A percentile compares a stretch with the other conserved stretches of the same genome.
phyloP scores from a whole-genome alignment of 2,329 filamentous ascomycete species.

The Talaromyces sp. region DNA sequence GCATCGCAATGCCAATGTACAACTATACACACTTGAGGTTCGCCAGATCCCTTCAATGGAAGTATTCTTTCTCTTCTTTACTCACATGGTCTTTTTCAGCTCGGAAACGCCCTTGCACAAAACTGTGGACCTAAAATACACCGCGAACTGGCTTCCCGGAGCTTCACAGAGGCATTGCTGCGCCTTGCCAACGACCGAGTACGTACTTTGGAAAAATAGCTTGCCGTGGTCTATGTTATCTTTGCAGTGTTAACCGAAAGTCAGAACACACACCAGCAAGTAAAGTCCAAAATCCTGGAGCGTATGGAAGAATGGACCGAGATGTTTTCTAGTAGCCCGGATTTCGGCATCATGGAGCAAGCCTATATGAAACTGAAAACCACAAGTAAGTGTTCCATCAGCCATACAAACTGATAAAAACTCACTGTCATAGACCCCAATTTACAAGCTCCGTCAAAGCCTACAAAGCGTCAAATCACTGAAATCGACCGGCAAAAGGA shows the following conservation, averaged over 20 bases:
- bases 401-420: too few species aligned
- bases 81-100: conserved; percentile 39
- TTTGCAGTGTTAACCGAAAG: not conserved
- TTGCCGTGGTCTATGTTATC: not conserved
- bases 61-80: not conserved
- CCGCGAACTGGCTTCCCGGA: conserved; percentile 81
- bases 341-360: conserved; percentile 95
- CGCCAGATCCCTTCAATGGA: conserved; percentile 10
- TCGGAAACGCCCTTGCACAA: conserved; percentile 84
- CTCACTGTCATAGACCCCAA: conserved; percentile 65
- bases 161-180: conserved; percentile 89
- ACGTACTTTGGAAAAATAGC: conserved; percentile 14
- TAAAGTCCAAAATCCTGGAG: conserved; percentile 95
- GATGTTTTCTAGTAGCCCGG: conserved; percentile 84
- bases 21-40: conserved; percentile 88
- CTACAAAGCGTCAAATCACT: conserved; percentile 86
- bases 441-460: conserved; percentile 84
- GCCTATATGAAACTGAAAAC: conserved; percentile 83
- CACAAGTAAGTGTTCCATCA: conserved; percentile 44
- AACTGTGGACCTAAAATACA: conserved; percentile 86
- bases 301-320: conserved; percentile 94
- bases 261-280: conserved; percentile 85
- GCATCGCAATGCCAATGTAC: conserved; percentile 91
- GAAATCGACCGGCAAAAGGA: conserved; percentile 88
- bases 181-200: conserved; percentile 81